These are phyloP conservation scores for Lanzia echinophila DNA, from an alignment of 2,329 filamentous ascomycete genomes.

Conservation along the genomic window DNA sequence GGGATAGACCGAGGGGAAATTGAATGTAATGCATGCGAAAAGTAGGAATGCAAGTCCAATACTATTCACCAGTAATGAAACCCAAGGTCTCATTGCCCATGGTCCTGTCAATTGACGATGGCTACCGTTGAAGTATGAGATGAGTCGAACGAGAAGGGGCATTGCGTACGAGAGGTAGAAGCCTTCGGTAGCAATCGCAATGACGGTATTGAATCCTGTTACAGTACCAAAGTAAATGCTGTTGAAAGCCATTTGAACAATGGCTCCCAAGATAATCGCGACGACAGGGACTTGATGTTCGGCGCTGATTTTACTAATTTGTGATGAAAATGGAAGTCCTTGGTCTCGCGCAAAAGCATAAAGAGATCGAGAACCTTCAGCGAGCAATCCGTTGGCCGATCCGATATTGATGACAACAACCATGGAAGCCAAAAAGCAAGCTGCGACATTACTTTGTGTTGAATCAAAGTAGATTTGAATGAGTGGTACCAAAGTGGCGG, in stretches of 20 bases:
- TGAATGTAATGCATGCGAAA: slow-evolving; percentile 50
- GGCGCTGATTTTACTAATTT: slow-evolving; percentile 40
- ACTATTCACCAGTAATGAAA: slow-evolving; percentile 36
- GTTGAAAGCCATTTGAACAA: slow-evolving; percentile 46
- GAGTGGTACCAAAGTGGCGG: slow-evolving; percentile 41
- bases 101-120: slow-evolving; percentile 33
- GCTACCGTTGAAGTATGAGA: slow-evolving; percentile 38
- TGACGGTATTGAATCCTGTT: slow-evolving; percentile 49
- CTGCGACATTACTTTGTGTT: slow-evolving; percentile 37
- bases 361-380: slow-evolving; percentile 33
- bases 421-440: slow-evolving; percentile 42
- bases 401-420: slow-evolving; percentile 37
- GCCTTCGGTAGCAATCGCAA: slow-evolving; percentile 49
- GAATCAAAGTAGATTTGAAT: slow-evolving; percentile 45
- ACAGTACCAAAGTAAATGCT: slow-evolving; percentile 49
- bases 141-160: slow-evolving; percentile 44
- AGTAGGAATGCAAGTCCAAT: slow-evolving; percentile 45
- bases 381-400: slow-evolving; percentile 34
- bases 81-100: slow-evolving; percentile 37
- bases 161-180: slow-evolving; percentile 55
- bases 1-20: slow-evolving; percentile 45
- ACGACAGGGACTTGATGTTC: slow-evolving; percentile 43
- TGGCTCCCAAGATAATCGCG: slow-evolving; percentile 40
- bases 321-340: slow-evolving; percentile 44
- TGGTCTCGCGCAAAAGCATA: slow-evolving; percentile 45